These are phyloP conservation scores for Solanum pennellii DNA, from an alignment of 257 asterid species.

Conservation along the genomic window DNA sequence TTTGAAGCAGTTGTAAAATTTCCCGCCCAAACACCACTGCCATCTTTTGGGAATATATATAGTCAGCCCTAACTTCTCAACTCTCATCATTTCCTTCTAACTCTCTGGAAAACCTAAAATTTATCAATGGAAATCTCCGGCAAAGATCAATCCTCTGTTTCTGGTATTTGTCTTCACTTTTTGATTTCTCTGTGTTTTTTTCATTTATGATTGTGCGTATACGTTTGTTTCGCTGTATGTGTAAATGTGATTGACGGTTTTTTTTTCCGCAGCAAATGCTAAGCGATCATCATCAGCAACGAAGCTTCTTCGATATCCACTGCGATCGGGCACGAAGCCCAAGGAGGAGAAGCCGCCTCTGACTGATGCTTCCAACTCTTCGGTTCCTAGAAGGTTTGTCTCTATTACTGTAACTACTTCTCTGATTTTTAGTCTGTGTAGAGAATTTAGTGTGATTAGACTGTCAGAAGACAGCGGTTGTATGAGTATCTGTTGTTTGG, in stretches of 20 bases:
- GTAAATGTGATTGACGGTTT: not conserved
- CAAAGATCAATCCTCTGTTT: conserved; percentile 47
- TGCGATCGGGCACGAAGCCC: conserved; percentile 52
- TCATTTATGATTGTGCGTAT: not conserved
- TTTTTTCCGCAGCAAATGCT: conserved; percentile 3
- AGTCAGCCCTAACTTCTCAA: not conserved
- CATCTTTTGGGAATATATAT: not conserved
- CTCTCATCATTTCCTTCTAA: not conserved
- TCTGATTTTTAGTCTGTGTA: not conserved
- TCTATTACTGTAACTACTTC: not conserved
- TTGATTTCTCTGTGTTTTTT: not conserved
- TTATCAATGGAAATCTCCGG: conserved; percentile 38
- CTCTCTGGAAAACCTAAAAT: not conserved
- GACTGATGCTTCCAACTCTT: conserved; percentile 43
- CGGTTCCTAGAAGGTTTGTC: conserved; percentile 42
- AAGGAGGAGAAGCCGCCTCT: conserved; percentile 64
- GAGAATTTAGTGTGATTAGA: not conserved
- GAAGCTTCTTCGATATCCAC: conserved; percentile 80
- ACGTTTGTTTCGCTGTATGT: not conserved
- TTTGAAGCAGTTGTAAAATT: conserved; percentile 2
- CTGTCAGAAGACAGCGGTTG: not conserved
- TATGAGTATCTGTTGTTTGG: not conserved
- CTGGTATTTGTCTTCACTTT: conserved; percentile 23
- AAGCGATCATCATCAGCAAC: conserved; percentile 25
- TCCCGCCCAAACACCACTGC: conserved; percentile 4